Conservation (phyloP, 305 asterid species). For the Petunia hybrid region DNA sequence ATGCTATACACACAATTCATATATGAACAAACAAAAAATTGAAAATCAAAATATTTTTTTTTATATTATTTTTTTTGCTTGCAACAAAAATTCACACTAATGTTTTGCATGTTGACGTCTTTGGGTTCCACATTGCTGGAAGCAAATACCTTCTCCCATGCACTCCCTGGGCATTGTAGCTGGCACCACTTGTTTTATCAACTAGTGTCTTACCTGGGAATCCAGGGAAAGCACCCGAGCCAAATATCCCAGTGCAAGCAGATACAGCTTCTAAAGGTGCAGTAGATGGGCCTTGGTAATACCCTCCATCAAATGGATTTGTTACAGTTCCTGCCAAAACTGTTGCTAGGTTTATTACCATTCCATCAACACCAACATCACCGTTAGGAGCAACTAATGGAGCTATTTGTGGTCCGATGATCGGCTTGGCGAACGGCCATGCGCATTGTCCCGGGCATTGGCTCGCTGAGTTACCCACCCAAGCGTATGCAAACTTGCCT, state of each 20-base stretch:
- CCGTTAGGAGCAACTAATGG: conserved; percentile 37
- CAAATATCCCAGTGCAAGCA: conserved; percentile 29
- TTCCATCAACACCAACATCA: not conserved
- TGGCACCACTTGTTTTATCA: conserved; percentile 26
- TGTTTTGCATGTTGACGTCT: not conserved
- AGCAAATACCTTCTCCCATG: conserved; percentile 23
- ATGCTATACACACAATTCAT: too few species aligned
- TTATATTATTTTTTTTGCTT: too few species aligned
- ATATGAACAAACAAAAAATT: too few species aligned
- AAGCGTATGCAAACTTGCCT: conserved; percentile 30
- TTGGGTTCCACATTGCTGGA: conserved; percentile 26
- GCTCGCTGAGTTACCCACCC: conserved; percentile 40
- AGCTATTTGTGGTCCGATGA: conserved; percentile 37
- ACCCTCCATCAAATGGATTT: not conserved
- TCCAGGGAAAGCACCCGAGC: conserved; percentile 26
- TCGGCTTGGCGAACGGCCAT: conserved; percentile 39
- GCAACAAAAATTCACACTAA: not conserved
- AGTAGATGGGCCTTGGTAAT: conserved; percentile 23
- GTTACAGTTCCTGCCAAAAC: too few species aligned
- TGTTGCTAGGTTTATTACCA: too few species aligned
- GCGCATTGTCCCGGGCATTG: conserved; percentile 44
- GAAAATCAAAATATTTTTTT: too few species aligned
- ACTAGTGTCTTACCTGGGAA: conserved; percentile 12
- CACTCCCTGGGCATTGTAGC: conserved; percentile 31
- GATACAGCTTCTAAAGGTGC: conserved; percentile 30